These are phyloP conservation scores for Rhododendron henanense DNA, from an alignment of 148 eudicot species.

Conservation along the genomic window DNA sequence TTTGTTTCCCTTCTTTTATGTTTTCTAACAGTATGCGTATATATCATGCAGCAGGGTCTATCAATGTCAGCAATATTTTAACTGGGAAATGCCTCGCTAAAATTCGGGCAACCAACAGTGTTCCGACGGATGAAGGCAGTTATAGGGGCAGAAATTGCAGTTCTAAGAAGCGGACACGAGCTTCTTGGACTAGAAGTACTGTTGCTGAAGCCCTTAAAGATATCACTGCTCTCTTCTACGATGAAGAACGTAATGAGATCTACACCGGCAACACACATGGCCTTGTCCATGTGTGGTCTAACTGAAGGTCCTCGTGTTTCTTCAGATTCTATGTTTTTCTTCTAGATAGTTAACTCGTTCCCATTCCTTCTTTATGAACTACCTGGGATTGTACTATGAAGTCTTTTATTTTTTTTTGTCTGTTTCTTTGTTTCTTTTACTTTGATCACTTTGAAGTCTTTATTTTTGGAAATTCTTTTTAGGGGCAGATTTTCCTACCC, in stretches of 20 bases:
- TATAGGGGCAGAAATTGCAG: conserved; percentile 37
- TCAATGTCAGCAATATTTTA: conserved; percentile 89
- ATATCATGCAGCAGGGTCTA: conserved; percentile 76
- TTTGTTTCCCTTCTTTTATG: background rate
- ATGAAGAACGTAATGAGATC: conserved; percentile 95
- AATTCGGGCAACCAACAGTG: conserved; percentile 58
- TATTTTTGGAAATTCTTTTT: background rate
- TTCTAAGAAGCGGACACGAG: conserved; percentile 49
- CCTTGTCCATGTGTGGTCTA: conserved; percentile 97
- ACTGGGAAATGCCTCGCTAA: conserved; percentile 97
- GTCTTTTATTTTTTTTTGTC: background rate
- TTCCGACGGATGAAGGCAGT: conserved; percentile 35
- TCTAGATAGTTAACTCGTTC: conserved; percentile 4
- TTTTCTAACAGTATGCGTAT: conserved; percentile 1
- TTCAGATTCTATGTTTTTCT: background rate
- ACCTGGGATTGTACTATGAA: conserved; percentile 8
- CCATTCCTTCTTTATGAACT: background rate
- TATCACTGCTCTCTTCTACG: conserved; percentile 89
- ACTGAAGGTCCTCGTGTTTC: conserved; percentile 31
- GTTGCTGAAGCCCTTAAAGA: conserved; percentile 90
- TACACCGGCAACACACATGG: conserved; percentile 90
- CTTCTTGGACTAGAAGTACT: conserved; percentile 51
- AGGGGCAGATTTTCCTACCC: background rate
- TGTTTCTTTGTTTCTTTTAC: background rate
- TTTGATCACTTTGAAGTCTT: background rate